phyloP scores from a whole-genome alignment of 2,329 filamentous ascomycete species.

The Lasiodiplodia sp. region DNA sequence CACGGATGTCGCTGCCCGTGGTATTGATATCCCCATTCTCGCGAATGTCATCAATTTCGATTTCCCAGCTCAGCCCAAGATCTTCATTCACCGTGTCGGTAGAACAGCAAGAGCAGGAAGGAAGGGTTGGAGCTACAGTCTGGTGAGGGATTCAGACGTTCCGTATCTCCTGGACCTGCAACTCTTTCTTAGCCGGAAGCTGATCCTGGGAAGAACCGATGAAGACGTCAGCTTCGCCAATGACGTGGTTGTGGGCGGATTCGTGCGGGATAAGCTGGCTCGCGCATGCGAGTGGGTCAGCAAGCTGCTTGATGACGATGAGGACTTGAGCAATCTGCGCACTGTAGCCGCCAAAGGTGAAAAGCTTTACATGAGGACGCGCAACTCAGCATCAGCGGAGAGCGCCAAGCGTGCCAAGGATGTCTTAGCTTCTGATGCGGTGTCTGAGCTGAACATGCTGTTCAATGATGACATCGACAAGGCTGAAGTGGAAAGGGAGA shows the following conservation, averaged over 20 bases:
- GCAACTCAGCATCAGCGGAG: constrained; percentile 87
- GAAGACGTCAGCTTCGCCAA: constrained; percentile 74
- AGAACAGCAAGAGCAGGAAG: constrained; percentile 93
- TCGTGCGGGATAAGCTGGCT: constrained; percentile 77
- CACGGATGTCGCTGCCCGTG: constrained; percentile 93
- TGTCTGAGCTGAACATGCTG: constrained; percentile 78
- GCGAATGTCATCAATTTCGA: constrained; percentile 99
- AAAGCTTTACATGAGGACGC: constrained; percentile 87
- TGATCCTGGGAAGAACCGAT: constrained; percentile 75
- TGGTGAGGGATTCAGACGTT: constrained; percentile 85
- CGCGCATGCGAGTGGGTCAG: constrained; percentile 81
- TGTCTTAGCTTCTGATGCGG: constrained; percentile 72
- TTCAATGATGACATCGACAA: constrained; percentile 70
- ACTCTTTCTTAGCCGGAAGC: constrained; percentile 85
- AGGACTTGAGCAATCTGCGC: constrained; percentile 75
- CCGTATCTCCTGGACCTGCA: constrained; percentile 95
- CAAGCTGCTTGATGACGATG: constrained; percentile 76
- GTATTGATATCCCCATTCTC: constrained; percentile 95
- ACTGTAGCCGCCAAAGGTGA: constrained; percentile 85
- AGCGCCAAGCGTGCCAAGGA: constrained; percentile 88
- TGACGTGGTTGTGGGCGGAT: constrained; percentile 81
- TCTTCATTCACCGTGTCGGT: constrained; percentile 95
- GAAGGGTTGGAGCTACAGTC: constrained; percentile 92
- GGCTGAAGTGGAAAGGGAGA: constrained; percentile 72
- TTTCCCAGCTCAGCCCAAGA: constrained; percentile 94